These are phyloP conservation scores for Cladosporium colombiae DNA, from an alignment of 2,329 filamentous ascomycete genomes.

Conservation along the genomic window DNA sequence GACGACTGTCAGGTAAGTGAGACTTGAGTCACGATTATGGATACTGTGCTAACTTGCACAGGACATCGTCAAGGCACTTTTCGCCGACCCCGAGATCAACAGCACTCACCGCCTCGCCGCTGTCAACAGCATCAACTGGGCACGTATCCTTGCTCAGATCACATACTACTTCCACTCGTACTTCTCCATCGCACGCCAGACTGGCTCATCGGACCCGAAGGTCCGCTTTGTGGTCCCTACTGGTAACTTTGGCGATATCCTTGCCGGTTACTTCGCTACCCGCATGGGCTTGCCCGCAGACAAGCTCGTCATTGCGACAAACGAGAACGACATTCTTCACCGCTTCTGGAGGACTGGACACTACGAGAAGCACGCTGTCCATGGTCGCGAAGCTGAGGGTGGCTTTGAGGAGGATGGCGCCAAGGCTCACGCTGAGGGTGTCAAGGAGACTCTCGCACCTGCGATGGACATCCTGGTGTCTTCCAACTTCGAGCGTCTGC, in stretches of 20 bases:
- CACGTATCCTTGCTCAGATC: slow-evolving; percentile 92
- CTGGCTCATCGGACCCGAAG: slow-evolving; percentile 64
- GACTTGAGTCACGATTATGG: neutral
- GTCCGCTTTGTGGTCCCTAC: slow-evolving; percentile 89
- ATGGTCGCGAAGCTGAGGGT: slow-evolving; percentile 58
- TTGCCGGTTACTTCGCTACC: slow-evolving; percentile 89
- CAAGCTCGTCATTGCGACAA: slow-evolving; percentile 89
- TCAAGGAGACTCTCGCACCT: slow-evolving; percentile 88
- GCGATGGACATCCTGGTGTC: slow-evolving; percentile 98
- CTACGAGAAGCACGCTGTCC: slow-evolving; percentile 80
- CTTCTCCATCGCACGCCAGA: slow-evolving; percentile 70
- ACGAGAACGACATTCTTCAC: slow-evolving; percentile 96
- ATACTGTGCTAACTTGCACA: slow-evolving; percentile 34
- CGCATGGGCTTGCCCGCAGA: slow-evolving; percentile 85
- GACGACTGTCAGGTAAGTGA: slow-evolving; percentile 83
- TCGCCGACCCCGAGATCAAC: slow-evolving; percentile 84
- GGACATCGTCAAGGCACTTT: slow-evolving; percentile 92
- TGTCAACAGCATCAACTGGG: slow-evolving; percentile 97
- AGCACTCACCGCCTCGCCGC: slow-evolving; percentile 79
- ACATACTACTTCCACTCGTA: slow-evolving; percentile 97
- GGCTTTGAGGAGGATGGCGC: slow-evolving; percentile 58
- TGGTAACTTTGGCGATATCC: slow-evolving; percentile 94
- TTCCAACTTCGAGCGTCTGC: slow-evolving; percentile 91
- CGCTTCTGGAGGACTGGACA: slow-evolving; percentile 88
- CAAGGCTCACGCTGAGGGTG: slow-evolving; percentile 67